Percentiles rank a stretch among this genome's conserved stretches.
Conservation (phyloP, 2,329 filamentous ascomycete genomes). For the Cryphonectria parasitica region DNA sequence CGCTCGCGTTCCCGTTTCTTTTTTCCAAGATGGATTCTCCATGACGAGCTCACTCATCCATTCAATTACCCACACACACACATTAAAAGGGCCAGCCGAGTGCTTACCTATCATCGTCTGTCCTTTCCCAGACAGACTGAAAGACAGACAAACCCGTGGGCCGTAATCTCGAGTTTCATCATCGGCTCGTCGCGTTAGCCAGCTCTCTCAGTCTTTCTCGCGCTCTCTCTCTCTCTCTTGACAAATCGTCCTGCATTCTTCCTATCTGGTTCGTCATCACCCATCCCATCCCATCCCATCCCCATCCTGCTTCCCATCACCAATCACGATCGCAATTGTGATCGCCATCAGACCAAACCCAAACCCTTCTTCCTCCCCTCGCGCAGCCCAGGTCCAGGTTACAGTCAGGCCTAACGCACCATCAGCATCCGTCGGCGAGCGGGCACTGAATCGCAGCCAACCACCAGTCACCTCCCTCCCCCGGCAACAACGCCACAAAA, state of each 20-base stretch:
- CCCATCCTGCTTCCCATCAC: background rate
- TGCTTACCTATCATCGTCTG: background rate
- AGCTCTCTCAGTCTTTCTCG: background rate
- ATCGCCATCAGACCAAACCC: background rate
- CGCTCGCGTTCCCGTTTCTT: background rate
- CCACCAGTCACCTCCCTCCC: slow-evolving; percentile 2
- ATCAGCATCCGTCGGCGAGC: background rate
- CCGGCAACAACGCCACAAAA: background rate
- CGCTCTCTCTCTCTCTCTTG: background rate
- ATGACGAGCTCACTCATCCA: background rate
- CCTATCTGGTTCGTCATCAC: slow-evolving; percentile 2
- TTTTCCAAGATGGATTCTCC: slow-evolving; percentile 4
- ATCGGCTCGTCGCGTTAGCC: background rate
- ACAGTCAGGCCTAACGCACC: slow-evolving; percentile 3
- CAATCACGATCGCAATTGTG: background rate
- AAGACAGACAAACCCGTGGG: background rate
- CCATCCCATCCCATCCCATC: background rate
- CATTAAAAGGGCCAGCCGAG: background rate
- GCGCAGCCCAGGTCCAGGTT: background rate
- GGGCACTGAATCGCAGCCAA: slow-evolving; percentile 2
- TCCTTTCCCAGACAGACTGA: background rate
- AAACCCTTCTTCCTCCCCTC: background rate
- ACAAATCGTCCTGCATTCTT: slow-evolving; percentile 4
- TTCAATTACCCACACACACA: background rate
- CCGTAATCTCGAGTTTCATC: background rate